Conservation (phyloP, 805 yeast genomes). For the Candida sonorensis region DNA sequence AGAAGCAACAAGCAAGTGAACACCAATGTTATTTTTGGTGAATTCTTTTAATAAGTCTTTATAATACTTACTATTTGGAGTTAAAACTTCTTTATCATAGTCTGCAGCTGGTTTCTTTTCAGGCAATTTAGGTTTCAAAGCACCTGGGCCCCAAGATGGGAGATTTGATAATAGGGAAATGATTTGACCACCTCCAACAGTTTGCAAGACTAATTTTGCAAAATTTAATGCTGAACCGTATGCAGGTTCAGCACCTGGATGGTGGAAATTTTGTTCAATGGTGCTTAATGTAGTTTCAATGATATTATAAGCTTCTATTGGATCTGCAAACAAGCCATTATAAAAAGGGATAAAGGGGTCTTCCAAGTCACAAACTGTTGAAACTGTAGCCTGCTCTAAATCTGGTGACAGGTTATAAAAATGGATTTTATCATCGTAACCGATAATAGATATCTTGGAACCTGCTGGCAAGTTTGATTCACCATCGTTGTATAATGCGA, state of each 20-base stretch:
- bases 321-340: slow-evolving; percentile 75
- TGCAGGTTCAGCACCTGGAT: slow-evolving; percentile 51
- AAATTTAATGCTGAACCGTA: slow-evolving; percentile 74
- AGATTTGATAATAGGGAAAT: slow-evolving; percentile 57
- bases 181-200: slow-evolving; percentile 80
- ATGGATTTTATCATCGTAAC: slow-evolving; percentile 66
- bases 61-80: slow-evolving; percentile 58
- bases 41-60: slow-evolving; percentile 51
- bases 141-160: slow-evolving; percentile 82
- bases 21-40: slow-evolving; percentile 53
- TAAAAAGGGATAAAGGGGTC: slow-evolving; percentile 80
- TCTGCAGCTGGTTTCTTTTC: slow-evolving; percentile 31
- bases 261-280: slow-evolving; percentile 41
- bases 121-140: slow-evolving; percentile 38
- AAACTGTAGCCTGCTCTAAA: slow-evolving; percentile 49
- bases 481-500: slow-evolving; percentile 36
- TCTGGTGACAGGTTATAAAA: slow-evolving; percentile 62
- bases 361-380: slow-evolving; percentile 60
- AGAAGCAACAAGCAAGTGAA: slow-evolving; percentile 70
- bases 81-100: slow-evolving; percentile 40
- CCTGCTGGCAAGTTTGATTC: slow-evolving; percentile 30
- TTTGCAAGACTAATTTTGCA: slow-evolving; percentile 54
- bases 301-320: slow-evolving; percentile 53
- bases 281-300: slow-evolving; percentile 64
- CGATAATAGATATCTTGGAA: slow-evolving; percentile 60